Evolutionary conservation across 345 rosid genomes (phyloP), one percentile per base, ranked within the genome.

Genomic region (Euphorbia pulcherrima): DNA sequence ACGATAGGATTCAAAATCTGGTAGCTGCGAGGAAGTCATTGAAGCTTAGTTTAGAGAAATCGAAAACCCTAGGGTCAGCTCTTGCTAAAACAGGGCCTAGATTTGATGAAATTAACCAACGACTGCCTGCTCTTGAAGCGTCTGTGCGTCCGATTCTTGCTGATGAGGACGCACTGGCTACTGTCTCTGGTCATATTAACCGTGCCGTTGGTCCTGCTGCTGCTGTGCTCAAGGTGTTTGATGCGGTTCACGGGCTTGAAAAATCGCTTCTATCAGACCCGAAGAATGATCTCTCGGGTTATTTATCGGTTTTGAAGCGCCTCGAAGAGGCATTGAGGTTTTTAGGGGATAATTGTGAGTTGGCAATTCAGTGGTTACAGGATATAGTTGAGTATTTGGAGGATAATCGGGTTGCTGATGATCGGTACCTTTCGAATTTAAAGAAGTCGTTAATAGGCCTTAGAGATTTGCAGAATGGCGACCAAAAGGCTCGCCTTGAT

Each of bases 121-220:
- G 97, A 70, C 68, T 92, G 74, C 93, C 97, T 20, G 83, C 83
- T 0, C 71, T 94, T 21, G 96, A 79, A 81, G 91, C 97, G 39
- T 80, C 97, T 0, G 97, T 94, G 2, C 91, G 99, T 40, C 97
- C 97, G 0, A 94, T 94, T 70, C 87, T 93, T 17, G 97, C 97
- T 0, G 93, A 94, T 46, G 84, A 87, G 78, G 97, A 94, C 0
- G 97, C 99, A 48, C 88, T 94, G 29, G 79, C 23, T 0, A 90
- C 87, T 0, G 99, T 88, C 6, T 92, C 97, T 27, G 99, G 97
- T 1, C 96, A 94, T 74, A 94, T 94, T 72, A 89, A 94, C 81
- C 92, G 97, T 29, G 99, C 99, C 8, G 97, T 94, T 44, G 97
- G 96, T 51, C 99, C 99, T 55, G 99, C 99, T 18, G 97, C 99